These are phyloP conservation scores for Xylaria venustula DNA, from an alignment of 495 filamentous ascomycete species.

Conservation along the genomic window DNA sequence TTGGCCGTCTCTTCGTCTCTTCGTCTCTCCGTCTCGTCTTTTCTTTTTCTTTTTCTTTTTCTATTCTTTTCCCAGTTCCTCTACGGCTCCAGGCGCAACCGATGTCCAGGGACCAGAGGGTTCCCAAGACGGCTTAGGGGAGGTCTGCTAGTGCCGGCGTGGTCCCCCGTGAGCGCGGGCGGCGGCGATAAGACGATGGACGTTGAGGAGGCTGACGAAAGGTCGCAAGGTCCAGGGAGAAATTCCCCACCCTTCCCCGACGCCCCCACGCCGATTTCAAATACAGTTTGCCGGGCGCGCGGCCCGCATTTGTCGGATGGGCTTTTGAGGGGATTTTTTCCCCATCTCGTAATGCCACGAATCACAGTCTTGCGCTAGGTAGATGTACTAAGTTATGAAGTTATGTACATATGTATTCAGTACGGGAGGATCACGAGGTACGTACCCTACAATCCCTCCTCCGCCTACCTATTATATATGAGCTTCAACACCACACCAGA, in stretches of 20 bases:
- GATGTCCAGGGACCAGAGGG: neutral
- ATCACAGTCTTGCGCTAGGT: neutral
- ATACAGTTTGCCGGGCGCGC: neutral
- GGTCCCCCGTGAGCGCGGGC: neutral
- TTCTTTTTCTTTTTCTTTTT: no score
- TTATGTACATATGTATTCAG: no score
- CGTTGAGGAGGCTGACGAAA: constrained; percentile 7
- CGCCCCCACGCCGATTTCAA: constrained; percentile 17
- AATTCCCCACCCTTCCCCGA: constrained; percentile 13
- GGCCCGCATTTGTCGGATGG: neutral
- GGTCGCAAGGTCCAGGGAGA: neutral
- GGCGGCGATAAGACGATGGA: neutral
- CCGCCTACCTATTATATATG: no score
- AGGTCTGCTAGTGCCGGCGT: constrained; percentile 8
- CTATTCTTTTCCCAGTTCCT: no score
- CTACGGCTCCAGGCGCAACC: no score
- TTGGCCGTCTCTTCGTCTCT: neutral
- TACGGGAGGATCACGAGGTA: neutral
- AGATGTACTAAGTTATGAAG: neutral
- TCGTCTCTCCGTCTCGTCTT: no score
- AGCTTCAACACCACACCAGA: no score
- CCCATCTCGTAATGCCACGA: constrained; percentile 8
- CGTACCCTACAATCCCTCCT: no score
- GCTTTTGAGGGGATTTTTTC: no score
- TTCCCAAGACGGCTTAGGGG: constrained; percentile 1